These are phyloP conservation scores for Trichoderma arundinaceum DNA, from an alignment of 2,329 filamentous ascomycete genomes.

Conservation along the genomic window DNA sequence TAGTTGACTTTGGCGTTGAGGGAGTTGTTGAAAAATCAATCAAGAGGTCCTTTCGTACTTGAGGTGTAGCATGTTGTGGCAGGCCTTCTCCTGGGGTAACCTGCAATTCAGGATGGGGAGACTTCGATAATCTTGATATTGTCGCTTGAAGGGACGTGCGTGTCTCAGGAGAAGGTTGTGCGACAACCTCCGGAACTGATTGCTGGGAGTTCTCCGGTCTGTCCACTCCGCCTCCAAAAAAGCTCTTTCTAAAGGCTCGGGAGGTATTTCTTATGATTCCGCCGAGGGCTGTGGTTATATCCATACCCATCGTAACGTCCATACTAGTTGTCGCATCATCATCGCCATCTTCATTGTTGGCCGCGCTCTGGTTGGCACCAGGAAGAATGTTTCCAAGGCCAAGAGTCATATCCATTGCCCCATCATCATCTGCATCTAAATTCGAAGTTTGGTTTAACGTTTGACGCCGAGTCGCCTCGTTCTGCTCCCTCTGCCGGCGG, in stretches of 20 bases:
- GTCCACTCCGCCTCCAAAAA: slow-evolving; percentile 65
- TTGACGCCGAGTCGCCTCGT: slow-evolving; percentile 35
- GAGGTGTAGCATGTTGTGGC: slow-evolving; percentile 48
- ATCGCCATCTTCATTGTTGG: slow-evolving; percentile 34
- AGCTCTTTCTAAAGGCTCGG: slow-evolving; percentile 54
- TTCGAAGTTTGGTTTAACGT: slow-evolving; percentile 44
- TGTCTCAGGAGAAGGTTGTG: slow-evolving; percentile 36
- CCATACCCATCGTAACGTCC: slow-evolving; percentile 63
- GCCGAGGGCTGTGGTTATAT: slow-evolving; percentile 69
- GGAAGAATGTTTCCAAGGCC: slow-evolving; percentile 61
- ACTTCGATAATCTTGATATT: slow-evolving; percentile 41
- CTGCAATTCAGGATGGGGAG: slow-evolving; percentile 62
- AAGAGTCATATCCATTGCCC: slow-evolving; percentile 61
- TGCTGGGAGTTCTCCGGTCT: slow-evolving; percentile 53
- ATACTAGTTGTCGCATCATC: slow-evolving; percentile 1
- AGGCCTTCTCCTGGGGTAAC: slow-evolving; percentile 57
- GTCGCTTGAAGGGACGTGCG: slow-evolving; percentile 36
- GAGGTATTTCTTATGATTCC: slow-evolving; percentile 57
- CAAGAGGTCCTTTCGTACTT: not conserved
- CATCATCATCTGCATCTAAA: slow-evolving; percentile 42
- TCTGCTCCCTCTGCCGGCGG: slow-evolving; percentile 40
- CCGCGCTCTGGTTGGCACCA: slow-evolving; percentile 7
- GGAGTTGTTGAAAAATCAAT: slow-evolving; percentile 33
- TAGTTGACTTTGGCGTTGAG: slow-evolving; percentile 31
- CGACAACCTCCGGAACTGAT: slow-evolving; percentile 41